A percentile compares a stretch with the other conserved stretches of the same genome.
Evolutionary conservation across 73 alveolate genomes (phyloP).

Genomic region (Paramecium sonneborni): DNA sequence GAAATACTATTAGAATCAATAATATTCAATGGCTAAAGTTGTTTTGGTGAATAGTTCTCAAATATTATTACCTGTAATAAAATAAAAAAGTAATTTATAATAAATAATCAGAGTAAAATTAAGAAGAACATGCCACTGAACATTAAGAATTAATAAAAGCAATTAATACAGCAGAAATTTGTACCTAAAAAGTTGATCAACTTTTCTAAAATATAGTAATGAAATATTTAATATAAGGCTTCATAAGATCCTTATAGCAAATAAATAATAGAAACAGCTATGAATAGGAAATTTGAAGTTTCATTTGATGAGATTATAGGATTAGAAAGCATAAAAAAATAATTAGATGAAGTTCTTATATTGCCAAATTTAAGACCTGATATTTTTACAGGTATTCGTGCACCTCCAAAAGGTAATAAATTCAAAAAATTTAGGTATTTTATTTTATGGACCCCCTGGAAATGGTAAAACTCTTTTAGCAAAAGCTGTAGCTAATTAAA

Average conservation of each 20-base stretch:
- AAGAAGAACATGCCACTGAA: background rate
- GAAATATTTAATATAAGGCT: background rate
- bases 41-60: slow-evolving; percentile 27
- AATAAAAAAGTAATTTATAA: background rate
- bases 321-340: slow-evolving; percentile 91
- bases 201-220: background rate
- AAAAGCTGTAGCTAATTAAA: slow-evolving; percentile 90
- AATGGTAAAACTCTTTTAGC: slow-evolving; percentile 98
- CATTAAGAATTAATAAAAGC: background rate
- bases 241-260: background rate
- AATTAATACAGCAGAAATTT: background rate
- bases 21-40: slow-evolving; percentile 35
- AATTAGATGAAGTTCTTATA: slow-evolving; percentile 93
- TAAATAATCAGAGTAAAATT: background rate
- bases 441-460: slow-evolving; percentile 99
- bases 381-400: slow-evolving; percentile 93
- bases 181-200: background rate
- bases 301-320: slow-evolving; percentile 98
- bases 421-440: slow-evolving; percentile 72
- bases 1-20: background rate
- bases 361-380: slow-evolving; percentile 99
- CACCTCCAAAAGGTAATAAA: slow-evolving; percentile 93
- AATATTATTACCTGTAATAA: background rate
- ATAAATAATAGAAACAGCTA: background rate
- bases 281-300: slow-evolving; percentile 73